Evolutionary conservation across 257 asterid genomes (phyloP).

Genomic region (Salvia rosmarinus): DNA sequence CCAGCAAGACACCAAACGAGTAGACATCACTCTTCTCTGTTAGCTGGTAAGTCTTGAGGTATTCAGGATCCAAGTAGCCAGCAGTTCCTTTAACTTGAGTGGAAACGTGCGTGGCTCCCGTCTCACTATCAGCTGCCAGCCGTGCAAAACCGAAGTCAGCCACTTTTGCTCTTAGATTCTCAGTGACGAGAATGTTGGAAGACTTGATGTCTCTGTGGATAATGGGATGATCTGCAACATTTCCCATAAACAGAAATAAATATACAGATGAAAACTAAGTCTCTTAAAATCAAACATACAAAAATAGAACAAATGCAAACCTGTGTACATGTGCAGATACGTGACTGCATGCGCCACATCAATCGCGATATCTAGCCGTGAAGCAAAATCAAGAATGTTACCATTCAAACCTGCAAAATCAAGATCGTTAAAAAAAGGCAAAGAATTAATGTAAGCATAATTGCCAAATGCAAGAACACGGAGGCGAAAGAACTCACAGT

Average conservation of each 20-base stretch:
- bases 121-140: slow-evolving; percentile 68
- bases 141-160: slow-evolving; percentile 98
- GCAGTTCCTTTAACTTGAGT: slow-evolving; percentile 99
- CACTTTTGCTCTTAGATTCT: slow-evolving; percentile 86
- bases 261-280: not conserved
- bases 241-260: slow-evolving; percentile 3
- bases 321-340: slow-evolving; percentile 90
- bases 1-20: slow-evolving; percentile 85
- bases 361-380: slow-evolving; percentile 79
- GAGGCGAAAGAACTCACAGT: slow-evolving; percentile 57
- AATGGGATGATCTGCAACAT: slow-evolving; percentile 84
- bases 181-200: slow-evolving; percentile 93
- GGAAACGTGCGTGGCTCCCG: slow-evolving; percentile 89
- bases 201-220: slow-evolving; percentile 98
- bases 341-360: slow-evolving; percentile 98
- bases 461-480: slow-evolving; percentile 3
- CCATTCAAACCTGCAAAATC: slow-evolving; percentile 61
- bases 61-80: slow-evolving; percentile 96
- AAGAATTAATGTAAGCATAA: not conserved
- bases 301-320: slow-evolving; percentile 28
- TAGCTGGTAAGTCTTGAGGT: slow-evolving; percentile 85
- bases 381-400: slow-evolving; percentile 62
- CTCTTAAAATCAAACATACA: not conserved
- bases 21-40: slow-evolving; percentile 97
- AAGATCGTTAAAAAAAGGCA: not conserved